Evolutionary conservation across 2,329 filamentous ascomycete genomes (phyloP).

Genomic region (Colletotrichum caudatum): DNA sequence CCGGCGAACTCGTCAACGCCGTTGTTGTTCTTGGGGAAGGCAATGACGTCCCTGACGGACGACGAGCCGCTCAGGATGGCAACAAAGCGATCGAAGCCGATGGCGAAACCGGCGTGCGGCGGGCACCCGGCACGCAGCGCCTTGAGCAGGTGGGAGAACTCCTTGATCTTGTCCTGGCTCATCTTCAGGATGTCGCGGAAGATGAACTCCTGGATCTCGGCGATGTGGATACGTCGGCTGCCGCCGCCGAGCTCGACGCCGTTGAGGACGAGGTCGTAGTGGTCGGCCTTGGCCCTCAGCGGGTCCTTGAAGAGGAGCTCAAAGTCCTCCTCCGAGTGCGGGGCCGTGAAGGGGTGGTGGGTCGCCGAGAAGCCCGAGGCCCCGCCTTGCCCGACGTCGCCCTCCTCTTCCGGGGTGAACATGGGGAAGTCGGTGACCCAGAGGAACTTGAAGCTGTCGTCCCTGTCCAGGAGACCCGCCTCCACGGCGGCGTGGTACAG

Average conservation of each 20-base stretch:
- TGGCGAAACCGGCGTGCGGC: slow-evolving; percentile 91
- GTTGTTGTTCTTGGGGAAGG: slow-evolving; percentile 93
- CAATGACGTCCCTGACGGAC: slow-evolving; percentile 92
- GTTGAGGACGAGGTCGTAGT: slow-evolving; percentile 97
- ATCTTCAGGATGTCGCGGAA: slow-evolving; percentile 88
- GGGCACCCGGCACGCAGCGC: slow-evolving; percentile 89
- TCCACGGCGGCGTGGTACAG: slow-evolving; percentile 77
- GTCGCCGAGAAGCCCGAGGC: slow-evolving; percentile 84
- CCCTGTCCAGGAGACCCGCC: slow-evolving; percentile 64
- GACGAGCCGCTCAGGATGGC: slow-evolving; percentile 81
- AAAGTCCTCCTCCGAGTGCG: slow-evolving; percentile 77
- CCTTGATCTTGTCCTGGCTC: slow-evolving; percentile 75
- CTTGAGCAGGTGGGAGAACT: slow-evolving; percentile 87
- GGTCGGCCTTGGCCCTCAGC: slow-evolving; percentile 79
- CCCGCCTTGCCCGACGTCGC: slow-evolving; percentile 84
- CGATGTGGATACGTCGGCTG: slow-evolving; percentile 89
- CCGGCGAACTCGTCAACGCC: slow-evolving; percentile 88
- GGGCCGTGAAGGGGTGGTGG: slow-evolving; percentile 96
- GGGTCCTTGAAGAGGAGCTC: slow-evolving; percentile 80
- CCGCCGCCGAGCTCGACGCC: slow-evolving; percentile 95
- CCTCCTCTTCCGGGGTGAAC: slow-evolving; percentile 78
- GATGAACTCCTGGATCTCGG: slow-evolving; percentile 84
- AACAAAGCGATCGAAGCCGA: slow-evolving; percentile 90
- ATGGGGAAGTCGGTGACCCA: slow-evolving; percentile 95
- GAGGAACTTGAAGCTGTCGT: slow-evolving; percentile 72